phyloP scores from a whole-genome alignment of 495 filamentous ascomycete genomes.

The Tuber indicum region DNA sequence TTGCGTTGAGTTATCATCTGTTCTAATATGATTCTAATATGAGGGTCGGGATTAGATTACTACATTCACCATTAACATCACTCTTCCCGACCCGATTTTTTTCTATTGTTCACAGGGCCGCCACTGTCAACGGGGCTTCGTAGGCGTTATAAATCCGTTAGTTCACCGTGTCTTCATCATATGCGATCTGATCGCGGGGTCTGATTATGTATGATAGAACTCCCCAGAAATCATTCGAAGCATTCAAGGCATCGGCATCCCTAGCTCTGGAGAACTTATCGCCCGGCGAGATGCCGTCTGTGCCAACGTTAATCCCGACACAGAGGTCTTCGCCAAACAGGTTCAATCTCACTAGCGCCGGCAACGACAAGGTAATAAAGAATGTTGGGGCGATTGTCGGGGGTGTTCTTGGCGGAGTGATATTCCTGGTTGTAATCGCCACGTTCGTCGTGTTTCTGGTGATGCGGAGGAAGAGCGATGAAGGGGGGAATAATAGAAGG shows the following conservation, averaged over 20 bases:
- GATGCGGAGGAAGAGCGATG: background rate
- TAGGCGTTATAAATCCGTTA: conserved; percentile 48
- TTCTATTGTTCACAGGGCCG: conserved; percentile 49
- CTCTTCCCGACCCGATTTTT: conserved; percentile 47
- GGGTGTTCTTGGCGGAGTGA: conserved; percentile 20
- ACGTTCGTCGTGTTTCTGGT: conserved; percentile 12
- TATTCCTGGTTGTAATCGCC: conserved; percentile 9
- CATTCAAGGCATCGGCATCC: conserved; percentile 19
- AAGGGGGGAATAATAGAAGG: background rate
- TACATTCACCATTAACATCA: conserved; percentile 48
- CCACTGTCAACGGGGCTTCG: conserved; percentile 50
- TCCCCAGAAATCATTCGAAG: conserved; percentile 14
- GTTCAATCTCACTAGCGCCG: conserved; percentile 3
- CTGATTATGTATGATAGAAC: conserved; percentile 10
- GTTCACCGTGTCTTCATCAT: background rate
- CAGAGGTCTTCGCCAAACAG: background rate
- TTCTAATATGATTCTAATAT: conserved; percentile 12
- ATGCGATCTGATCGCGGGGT: background rate
- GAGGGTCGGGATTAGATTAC: conserved; percentile 13
- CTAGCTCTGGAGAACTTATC: conserved; percentile 21
- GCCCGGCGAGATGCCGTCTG: conserved; percentile 18
- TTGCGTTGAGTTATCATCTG: background rate
- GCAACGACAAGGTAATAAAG: conserved; percentile 4
- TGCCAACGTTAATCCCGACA: background rate
- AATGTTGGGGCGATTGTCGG: conserved; percentile 27